Evolutionary conservation across 352 stramenopile genomes (phyloP), one percentile per base, ranked within the genome.

Genomic region (Pythium plurisporium): DNA sequence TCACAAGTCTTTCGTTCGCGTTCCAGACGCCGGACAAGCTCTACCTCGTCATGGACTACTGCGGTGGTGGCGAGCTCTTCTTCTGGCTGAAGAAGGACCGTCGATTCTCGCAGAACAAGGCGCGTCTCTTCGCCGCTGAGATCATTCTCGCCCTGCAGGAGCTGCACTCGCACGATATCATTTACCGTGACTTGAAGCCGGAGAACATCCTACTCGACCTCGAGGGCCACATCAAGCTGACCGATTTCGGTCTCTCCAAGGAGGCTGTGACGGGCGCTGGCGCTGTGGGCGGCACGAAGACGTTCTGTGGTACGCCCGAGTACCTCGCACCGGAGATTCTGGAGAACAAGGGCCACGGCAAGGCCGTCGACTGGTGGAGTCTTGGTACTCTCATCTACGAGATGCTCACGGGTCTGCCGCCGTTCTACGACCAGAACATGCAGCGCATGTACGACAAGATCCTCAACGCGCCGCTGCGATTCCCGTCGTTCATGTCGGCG

Each of bases 131-230:
- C 66, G 87, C 86, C 3, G 94, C 94, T 14, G 94, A 98, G 68
- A 98, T 98, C 65, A 85, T 94, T 47, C 71, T 97, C n/a, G 94
- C 86, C 23, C 78, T 98, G 41, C 86, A 95, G 60, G 89, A 90
- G 59, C 70, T 98, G 47, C 94, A 98, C 82, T 82, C 84, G 61
- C 86, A 95, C 72, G 87, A 98, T 72, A 98, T 98, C 65, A 96
- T 98, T 33, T 98, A 98, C 78, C 82, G 91, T 73, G 95, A 98
- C 68, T 77, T 98, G 36, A 98, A 98, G 77, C 95, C 95, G 2
- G 94, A 98, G 67, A 98, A 98, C 74, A 93, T 98, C 38, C 73
- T 97, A 50, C 73, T 98, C 30, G 95, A 98, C 62, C 73, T 92
- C 25, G 89, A 97, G 52, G 94, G 92, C 41, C 94, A 98, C 77